phyloP scores from a whole-genome alignment of 352 stramenopile species.

The Chloridella minuta region DNA sequence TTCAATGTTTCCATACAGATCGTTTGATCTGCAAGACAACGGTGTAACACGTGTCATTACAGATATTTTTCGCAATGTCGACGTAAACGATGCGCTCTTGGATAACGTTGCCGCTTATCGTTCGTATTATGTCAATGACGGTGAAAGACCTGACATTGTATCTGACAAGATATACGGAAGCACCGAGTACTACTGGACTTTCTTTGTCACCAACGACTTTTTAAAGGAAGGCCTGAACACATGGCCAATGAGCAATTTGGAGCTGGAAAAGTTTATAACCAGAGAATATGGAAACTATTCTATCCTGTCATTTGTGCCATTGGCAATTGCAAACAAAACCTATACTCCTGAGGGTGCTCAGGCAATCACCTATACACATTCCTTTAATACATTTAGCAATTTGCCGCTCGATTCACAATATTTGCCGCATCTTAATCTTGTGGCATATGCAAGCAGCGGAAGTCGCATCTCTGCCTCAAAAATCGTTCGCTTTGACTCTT shows the following conservation, averaged over 20 bases:
- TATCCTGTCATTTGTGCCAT: too few relatives aligned
- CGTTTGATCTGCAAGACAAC: background rate
- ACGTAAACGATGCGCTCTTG: background rate
- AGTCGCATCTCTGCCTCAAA: too few relatives aligned
- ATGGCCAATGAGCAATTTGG: background rate
- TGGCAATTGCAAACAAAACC: too few relatives aligned
- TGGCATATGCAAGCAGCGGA: too few relatives aligned
- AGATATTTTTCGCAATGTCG: background rate
- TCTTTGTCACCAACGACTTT: slow-evolving; percentile 4
- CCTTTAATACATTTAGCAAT: too few relatives aligned
- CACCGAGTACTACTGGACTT: slow-evolving; percentile 4
- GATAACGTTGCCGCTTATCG: slow-evolving; percentile 8
- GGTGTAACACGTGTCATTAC: background rate
- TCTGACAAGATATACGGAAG: slow-evolving; percentile 9
- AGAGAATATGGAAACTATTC: too few relatives aligned
- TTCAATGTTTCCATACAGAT: background rate
- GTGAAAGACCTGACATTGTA: slow-evolving; percentile 11
- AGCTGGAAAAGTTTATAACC: too few relatives aligned
- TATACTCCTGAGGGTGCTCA: too few relatives aligned
- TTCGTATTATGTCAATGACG: background rate
- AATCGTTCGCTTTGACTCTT: too few relatives aligned
- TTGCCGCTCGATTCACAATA: too few relatives aligned
- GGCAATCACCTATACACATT: too few relatives aligned
- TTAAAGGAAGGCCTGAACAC: background rate
- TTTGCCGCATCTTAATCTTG: too few relatives aligned